phyloP scores from a whole-genome alignment of 305 asterid species.

The Euphrasia arctica region DNA sequence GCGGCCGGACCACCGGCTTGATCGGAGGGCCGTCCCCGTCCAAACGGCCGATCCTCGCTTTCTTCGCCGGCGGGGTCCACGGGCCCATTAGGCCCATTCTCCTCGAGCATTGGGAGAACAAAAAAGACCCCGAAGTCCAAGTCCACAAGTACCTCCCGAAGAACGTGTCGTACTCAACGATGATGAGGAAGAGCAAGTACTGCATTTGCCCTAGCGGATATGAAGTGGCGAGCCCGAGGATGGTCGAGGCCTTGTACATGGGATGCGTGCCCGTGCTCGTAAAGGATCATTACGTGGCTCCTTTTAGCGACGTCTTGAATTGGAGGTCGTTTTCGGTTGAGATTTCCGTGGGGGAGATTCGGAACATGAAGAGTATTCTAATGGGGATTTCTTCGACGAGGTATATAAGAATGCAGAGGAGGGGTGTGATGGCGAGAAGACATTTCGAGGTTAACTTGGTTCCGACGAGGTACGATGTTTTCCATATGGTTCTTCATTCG shows the following conservation, averaged over 20 bases:
- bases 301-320: conserved; percentile 71
- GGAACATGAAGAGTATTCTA: conserved; percentile 58
- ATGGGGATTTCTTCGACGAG: conserved; percentile 52
- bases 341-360: conserved; percentile 51
- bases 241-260: conserved; percentile 78
- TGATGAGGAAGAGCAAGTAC: conserved; percentile 67
- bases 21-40: conserved; percentile 86
- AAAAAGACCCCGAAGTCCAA: conserved; percentile 50
- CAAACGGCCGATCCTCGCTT: conserved; percentile 54
- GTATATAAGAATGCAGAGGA: conserved; percentile 69
- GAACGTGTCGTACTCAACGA: conserved; percentile 51
- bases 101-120: conserved; percentile 75
- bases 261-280: conserved; percentile 84
- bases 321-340: conserved; percentile 66
- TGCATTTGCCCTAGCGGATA: conserved; percentile 91
- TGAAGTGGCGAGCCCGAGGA: conserved; percentile 85
- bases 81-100: conserved; percentile 79
- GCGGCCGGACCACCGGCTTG: conserved; percentile 58
- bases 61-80: conserved; percentile 87
- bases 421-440: conserved; percentile 57
- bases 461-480: conserved; percentile 74
- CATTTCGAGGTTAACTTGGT: conserved; percentile 77
- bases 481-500: conserved; percentile 87
- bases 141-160: conserved; percentile 62
- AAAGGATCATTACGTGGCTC: conserved; percentile 70